phyloP scores from a whole-genome alignment of 2,329 filamentous ascomycete species.

The Didymella segeticola region DNA sequence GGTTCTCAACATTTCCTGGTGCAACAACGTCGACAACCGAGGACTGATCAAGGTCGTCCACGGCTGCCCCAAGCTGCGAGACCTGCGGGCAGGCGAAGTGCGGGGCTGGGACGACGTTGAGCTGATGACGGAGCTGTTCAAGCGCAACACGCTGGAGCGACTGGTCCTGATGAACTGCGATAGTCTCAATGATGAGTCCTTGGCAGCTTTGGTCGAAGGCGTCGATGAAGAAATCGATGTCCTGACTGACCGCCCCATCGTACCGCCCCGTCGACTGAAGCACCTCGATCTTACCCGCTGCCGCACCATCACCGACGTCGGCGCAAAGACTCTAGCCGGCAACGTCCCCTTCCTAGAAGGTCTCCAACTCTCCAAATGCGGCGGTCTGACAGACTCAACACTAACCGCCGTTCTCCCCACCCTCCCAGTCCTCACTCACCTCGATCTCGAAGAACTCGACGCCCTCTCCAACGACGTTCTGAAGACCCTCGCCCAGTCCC shows the following conservation, averaged over 20 bases:
- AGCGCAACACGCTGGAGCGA: slow-evolving; percentile 81
- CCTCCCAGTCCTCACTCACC: slow-evolving; percentile 77
- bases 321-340: slow-evolving; percentile 74
- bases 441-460: slow-evolving; percentile 87
- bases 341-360: slow-evolving; percentile 82
- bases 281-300: slow-evolving; percentile 88
- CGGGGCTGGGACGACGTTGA: slow-evolving; percentile 77
- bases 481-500: slow-evolving; percentile 75
- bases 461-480: slow-evolving; percentile 78
- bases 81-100: slow-evolving; percentile 83
- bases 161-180: slow-evolving; percentile 81
- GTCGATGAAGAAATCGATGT: slow-evolving; percentile 78
- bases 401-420: slow-evolving; percentile 76
- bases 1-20: slow-evolving; percentile 90
- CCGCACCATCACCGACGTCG: slow-evolving; percentile 71
- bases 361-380: slow-evolving; percentile 80
- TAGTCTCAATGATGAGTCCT: slow-evolving; percentile 75
- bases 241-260: slow-evolving; percentile 76
- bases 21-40: slow-evolving; percentile 79
- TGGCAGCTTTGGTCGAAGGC: slow-evolving; percentile 79
- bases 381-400: slow-evolving; percentile 74
- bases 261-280: slow-evolving; percentile 77
- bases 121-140: slow-evolving; percentile 77
- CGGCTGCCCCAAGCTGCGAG: slow-evolving; percentile 74
- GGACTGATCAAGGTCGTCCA: slow-evolving; percentile 77